A percentile compares a stretch with the other conserved stretches of the same genome.
phyloP scores from a whole-genome alignment of 148 eudicot genomes.

The Rhododendron kiyosumense region DNA sequence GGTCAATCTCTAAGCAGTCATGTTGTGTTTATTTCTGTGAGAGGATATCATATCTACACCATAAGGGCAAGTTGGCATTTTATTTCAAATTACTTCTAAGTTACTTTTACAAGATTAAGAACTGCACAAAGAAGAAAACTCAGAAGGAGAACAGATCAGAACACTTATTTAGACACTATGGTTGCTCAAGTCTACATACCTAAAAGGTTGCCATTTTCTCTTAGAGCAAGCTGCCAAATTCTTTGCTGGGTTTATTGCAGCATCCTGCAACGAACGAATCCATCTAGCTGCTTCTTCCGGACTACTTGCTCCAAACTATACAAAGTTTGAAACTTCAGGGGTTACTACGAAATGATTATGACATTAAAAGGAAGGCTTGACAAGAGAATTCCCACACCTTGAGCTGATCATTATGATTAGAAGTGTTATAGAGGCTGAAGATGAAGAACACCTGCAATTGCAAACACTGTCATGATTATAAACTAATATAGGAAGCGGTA shows the following conservation, averaged over 20 bases:
- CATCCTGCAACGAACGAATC: constrained; percentile 53
- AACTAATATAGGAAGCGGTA: background rate
- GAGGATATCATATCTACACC: background rate
- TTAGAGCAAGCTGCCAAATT: constrained; percentile 26
- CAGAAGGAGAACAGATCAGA: background rate
- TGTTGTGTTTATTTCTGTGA: background rate
- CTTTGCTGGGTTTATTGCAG: constrained; percentile 37
- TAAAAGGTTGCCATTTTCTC: constrained; percentile 56
- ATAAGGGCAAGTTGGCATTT: background rate
- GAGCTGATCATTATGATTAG: constrained; percentile 59
- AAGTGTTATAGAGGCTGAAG: constrained; percentile 59
- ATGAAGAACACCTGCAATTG: constrained; percentile 55
- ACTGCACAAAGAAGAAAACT: background rate
- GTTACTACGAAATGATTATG: background rate
- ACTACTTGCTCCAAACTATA: constrained; percentile 63
- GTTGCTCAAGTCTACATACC: constrained; percentile 27
- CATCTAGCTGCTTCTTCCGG: constrained; percentile 74
- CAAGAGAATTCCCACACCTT: constrained; percentile 43
- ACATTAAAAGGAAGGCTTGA: background rate
- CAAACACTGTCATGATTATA: background rate
- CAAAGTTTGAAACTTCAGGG: background rate
- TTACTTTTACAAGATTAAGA: background rate
- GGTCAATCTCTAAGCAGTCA: background rate
- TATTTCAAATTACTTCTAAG: background rate
- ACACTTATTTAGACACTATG: background rate